Evolutionary conservation across 257 asterid species (phyloP).

Genomic region (Salvia miltiorrhiza): DNA sequence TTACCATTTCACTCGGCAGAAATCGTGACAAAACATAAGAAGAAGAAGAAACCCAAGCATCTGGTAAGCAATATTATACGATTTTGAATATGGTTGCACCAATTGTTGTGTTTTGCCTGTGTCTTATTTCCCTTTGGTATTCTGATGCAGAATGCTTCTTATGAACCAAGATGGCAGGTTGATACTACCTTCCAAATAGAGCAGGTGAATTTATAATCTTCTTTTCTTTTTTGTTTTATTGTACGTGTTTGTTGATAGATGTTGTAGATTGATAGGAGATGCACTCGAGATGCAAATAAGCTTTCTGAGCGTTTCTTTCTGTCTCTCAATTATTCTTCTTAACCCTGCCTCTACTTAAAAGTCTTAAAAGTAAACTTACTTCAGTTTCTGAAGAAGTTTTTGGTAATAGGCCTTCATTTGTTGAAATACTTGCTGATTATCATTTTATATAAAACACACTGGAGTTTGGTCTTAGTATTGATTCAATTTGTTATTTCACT

Average conservation of each 20-base stretch:
- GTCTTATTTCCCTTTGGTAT: constrained; percentile 20
- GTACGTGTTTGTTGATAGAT: not conserved
- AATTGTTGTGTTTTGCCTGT: constrained; percentile 5
- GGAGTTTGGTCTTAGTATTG: not conserved
- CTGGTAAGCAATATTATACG: constrained; percentile 38
- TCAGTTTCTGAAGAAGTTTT: not conserved
- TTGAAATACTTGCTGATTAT: not conserved
- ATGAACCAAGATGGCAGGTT: constrained; percentile 71
- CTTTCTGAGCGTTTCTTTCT: not conserved
- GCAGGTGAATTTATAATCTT: constrained; percentile 50
- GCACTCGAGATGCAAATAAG: not conserved
- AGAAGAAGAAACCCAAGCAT: constrained; percentile 82
- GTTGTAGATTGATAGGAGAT: not conserved
- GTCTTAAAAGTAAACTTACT: not conserved
- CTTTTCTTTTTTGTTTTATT: not conserved
- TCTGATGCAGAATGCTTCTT: constrained; percentile 56
- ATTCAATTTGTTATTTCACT: not conserved
- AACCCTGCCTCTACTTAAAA: not conserved
- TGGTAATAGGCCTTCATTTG: not conserved
- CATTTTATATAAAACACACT: not conserved
- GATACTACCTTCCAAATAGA: constrained; percentile 71
- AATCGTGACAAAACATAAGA: constrained; percentile 65
- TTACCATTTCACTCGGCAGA: constrained; percentile 60
- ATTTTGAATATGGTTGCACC: not conserved
- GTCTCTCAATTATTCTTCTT: not conserved